These are phyloP conservation scores for Sporothrix pallida DNA, from an alignment of 2,329 filamentous ascomycete genomes.

Conservation along the genomic window DNA sequence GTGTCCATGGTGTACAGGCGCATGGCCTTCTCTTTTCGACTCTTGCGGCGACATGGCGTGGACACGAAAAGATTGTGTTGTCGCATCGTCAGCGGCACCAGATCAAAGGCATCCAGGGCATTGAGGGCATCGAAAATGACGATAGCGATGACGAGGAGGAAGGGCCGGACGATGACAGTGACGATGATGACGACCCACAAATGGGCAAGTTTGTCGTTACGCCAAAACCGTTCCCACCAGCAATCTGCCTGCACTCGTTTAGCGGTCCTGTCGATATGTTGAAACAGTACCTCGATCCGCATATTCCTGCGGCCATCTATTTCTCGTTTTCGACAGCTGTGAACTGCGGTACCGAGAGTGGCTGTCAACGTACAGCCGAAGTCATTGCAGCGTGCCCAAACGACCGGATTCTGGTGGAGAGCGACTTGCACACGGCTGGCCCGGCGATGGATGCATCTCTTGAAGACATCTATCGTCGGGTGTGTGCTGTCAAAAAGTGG, in stretches of 20 bases:
- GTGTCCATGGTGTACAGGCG: slow-evolving; percentile 75
- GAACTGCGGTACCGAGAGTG: slow-evolving; percentile 68
- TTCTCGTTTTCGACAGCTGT: slow-evolving; percentile 88
- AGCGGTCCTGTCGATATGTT: slow-evolving; percentile 77
- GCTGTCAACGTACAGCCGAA: slow-evolving; percentile 59
- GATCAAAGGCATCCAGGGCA: slow-evolving; percentile 51
- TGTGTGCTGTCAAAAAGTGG: slow-evolving; percentile 84
- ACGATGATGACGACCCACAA: slow-evolving; percentile 31
- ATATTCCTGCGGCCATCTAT: slow-evolving; percentile 77
- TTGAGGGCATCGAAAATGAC: slow-evolving; percentile 43
- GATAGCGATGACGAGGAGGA: slow-evolving; percentile 46
- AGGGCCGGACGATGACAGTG: slow-evolving; percentile 41
- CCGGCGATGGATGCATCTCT: slow-evolving; percentile 77
- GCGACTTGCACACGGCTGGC: slow-evolving; percentile 85
- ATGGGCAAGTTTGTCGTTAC: slow-evolving; percentile 22
- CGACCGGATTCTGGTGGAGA: slow-evolving; percentile 82
- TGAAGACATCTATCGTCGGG: slow-evolving; percentile 74
- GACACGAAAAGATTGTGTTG: slow-evolving; percentile 66
- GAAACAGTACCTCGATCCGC: slow-evolving; percentile 75
- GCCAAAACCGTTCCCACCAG: slow-evolving; percentile 72
- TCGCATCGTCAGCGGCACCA: slow-evolving; percentile 64
- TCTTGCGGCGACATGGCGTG: slow-evolving; percentile 70
- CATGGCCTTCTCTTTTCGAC: slow-evolving; percentile 73
- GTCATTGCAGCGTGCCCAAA: slow-evolving; percentile 77
- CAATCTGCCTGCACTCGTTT: slow-evolving; percentile 93